A percentile compares a stretch with the other conserved stretches of the same genome.
phyloP scores from a whole-genome alignment of 768 basidiomycete species.

The Cytidiella melzeri region DNA sequence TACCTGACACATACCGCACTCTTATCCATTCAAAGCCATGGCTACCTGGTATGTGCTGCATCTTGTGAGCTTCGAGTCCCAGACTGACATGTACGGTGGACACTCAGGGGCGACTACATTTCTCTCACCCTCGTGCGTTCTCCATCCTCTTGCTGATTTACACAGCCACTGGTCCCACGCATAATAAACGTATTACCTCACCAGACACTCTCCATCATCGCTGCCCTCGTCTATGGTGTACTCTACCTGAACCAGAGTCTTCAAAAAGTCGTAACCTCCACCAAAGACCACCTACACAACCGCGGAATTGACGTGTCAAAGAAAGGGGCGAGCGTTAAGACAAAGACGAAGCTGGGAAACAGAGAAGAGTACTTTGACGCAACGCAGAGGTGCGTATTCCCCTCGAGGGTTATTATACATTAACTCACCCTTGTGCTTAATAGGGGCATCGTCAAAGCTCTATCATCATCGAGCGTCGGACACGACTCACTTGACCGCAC shows the following conservation, averaged over 20 bases:
- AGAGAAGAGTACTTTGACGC: slow-evolving; percentile 14
- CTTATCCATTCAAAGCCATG: too few relatives aligned
- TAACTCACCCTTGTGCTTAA: neutral
- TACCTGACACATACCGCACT: too few relatives aligned
- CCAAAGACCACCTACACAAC: slow-evolving; percentile 8
- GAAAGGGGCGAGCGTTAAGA: slow-evolving; percentile 10
- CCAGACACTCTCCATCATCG: slow-evolving; percentile 8
- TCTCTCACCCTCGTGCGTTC: slow-evolving; percentile 9
- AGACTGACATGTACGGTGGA: neutral
- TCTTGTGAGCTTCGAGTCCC: neutral
- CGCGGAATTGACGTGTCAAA: slow-evolving; percentile 13
- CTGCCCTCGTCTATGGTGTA: slow-evolving; percentile 9
- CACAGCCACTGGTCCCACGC: neutral
- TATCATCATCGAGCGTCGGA: slow-evolving; percentile 6
- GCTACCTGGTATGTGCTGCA: slow-evolving; percentile 9
- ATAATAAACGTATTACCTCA: neutral
- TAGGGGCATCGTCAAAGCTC: slow-evolving; percentile 14
- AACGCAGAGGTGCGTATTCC: slow-evolving; percentile 11
- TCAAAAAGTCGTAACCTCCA: neutral
- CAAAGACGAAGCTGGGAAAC: slow-evolving; percentile 5
- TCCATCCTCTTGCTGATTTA: neutral
- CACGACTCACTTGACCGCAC: neutral
- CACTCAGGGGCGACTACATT: slow-evolving; percentile 10
- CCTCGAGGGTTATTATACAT: neutral
- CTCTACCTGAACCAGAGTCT: slow-evolving; percentile 7